Evolutionary conservation across 345 rosid species (phyloP).

Genomic region (Syzygium grande): DNA sequence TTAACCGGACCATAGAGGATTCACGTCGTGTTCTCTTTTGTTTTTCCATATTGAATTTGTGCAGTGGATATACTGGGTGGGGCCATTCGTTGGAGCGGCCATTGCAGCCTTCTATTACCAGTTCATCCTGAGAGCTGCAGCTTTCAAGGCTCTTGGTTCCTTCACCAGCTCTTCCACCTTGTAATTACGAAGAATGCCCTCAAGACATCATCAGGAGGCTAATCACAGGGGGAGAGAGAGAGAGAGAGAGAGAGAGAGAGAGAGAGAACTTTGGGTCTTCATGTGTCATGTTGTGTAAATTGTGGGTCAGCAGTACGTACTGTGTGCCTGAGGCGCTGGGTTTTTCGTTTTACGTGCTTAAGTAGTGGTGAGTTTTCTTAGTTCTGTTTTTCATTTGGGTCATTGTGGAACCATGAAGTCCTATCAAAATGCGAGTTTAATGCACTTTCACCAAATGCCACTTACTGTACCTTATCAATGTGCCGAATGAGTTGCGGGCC

Average conservation of each 20-base stretch:
- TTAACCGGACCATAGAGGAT: neutral
- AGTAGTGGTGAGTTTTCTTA: neutral
- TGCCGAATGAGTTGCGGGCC: neutral
- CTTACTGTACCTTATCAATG: neutral
- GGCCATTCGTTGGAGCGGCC: conserved; percentile 65
- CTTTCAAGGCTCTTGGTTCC: conserved; percentile 43
- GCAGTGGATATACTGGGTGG: conserved; percentile 79
- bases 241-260: neutral
- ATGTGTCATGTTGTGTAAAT: neutral
- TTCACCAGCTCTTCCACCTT: conserved; percentile 44
- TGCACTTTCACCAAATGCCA: neutral
- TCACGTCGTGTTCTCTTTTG: neutral
- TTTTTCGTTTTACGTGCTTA: neutral
- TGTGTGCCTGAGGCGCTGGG: neutral
- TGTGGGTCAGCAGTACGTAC: neutral
- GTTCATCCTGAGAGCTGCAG: conserved; percentile 40
- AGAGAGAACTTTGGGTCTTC: neutral
- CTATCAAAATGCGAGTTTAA: neutral
- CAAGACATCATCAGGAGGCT: neutral
- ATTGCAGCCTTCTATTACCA: conserved; percentile 61
- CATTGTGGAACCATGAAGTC: neutral
- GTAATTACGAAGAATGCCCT: neutral
- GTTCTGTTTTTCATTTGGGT: neutral
- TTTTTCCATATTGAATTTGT: neutral
- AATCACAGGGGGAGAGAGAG: neutral